A percentile compares a stretch with the other conserved stretches of the same genome.
These are phyloP conservation scores for Tardiomyces depauwii DNA, from an alignment of 1,139 yeast species.

Conservation along the genomic window DNA sequence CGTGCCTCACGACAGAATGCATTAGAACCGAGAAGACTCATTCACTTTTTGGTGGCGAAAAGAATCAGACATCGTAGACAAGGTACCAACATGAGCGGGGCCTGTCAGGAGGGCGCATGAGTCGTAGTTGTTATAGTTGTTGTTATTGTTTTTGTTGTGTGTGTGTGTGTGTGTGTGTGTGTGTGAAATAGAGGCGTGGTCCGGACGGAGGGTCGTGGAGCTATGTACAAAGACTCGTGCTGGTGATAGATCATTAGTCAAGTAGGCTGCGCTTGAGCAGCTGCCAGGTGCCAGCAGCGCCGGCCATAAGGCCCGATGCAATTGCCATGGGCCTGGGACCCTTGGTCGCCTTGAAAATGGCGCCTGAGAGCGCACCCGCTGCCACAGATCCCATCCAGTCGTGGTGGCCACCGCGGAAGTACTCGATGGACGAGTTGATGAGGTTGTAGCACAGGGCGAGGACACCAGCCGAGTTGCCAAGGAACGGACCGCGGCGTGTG, in stretches of 20 bases:
- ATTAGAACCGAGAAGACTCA: no score
- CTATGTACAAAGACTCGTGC: not conserved
- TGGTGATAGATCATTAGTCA: not conserved
- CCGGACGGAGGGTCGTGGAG: no score
- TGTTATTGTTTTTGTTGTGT: no score
- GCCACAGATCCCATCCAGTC: constrained; percentile 74
- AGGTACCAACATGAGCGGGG: no score
- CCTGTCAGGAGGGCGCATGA: no score
- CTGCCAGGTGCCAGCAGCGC: constrained; percentile 92
- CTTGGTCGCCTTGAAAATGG: constrained; percentile 73
- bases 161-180: no score
- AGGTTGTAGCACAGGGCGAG: constrained; percentile 82
- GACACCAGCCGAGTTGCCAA: constrained; percentile 94
- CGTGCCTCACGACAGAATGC: no score
- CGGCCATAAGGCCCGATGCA: constrained; percentile 75
- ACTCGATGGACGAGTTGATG: constrained; percentile 69
- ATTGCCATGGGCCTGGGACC: constrained; percentile 84
- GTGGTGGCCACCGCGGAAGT: constrained; percentile 67
- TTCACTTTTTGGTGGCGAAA: no score
- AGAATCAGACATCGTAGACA: no score
- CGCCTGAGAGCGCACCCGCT: constrained; percentile 92
- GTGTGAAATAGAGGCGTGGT: no score
- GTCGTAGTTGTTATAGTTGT: no score
- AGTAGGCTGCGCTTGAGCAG: constrained; percentile 40
- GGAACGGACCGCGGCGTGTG: constrained; percentile 90